Evolutionary conservation across 345 rosid genomes (phyloP), one percentile per base, ranked within the genome.

Genomic region (Citrus reticulata): DNA sequence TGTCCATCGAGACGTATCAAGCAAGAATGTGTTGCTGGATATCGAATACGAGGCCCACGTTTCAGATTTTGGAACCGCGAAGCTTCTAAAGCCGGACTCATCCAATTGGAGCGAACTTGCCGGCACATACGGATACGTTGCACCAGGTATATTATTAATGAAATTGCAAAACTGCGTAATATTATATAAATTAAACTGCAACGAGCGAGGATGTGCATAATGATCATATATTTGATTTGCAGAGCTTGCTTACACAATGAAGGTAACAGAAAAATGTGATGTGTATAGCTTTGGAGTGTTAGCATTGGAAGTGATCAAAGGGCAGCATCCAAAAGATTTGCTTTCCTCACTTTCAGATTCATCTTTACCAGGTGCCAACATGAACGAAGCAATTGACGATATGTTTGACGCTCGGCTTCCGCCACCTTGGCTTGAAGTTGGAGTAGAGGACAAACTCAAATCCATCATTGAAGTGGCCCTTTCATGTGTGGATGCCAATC

Each of bases 401-500:
- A 65, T 81, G 19, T 30, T 80, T 37, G 86, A 84, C 40, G 72
- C 32, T n/a, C 79, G 68, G 0, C 71, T 76, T 42, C 42, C 37
- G 2, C 40, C 59, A 24, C 17, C 77, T 3, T n/a, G 16, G 7
- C 20, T 8, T 2, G 7, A 8, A 24, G 60, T 22, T 63, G 71
- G 39, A 29, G 76, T 67, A 4, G 58, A 54, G 22, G 58, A 54
- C 58, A 54, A 54, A 54, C 58, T 54, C 58, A 54, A 54, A 54
- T 54, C 58, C 22, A 17, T 54, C 58, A 4, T 67, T 4, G 77
- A 78, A 42, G 25, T 83, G 0, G 87, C 89, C 24, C 6, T 76
- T 25, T 3, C 61, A 2, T 87, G 89, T 40, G 46, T 85, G 62
- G 68, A 37, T 17, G 69, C 77, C 32, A 74, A 83, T 72, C 89